Evolutionary conservation across 257 asterid genomes (phyloP).

Genomic region (Echium plantagineum): DNA sequence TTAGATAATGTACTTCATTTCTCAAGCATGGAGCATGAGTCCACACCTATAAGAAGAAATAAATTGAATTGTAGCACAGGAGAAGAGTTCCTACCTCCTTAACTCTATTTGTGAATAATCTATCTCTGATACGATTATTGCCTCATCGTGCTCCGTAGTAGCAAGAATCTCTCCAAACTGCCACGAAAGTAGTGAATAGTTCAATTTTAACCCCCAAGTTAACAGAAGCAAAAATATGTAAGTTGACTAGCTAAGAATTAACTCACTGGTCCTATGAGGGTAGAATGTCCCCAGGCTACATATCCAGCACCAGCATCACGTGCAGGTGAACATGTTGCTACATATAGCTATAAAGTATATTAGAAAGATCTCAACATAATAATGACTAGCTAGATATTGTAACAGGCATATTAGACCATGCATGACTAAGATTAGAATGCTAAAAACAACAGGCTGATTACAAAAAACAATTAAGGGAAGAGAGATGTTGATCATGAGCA

Average conservation of each 20-base stretch:
- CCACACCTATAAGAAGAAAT: background rate
- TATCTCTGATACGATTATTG: constrained; percentile 59
- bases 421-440: too few relatives aligned
- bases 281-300: constrained; percentile 95
- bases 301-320: constrained; percentile 74
- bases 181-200: background rate
- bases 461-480: too few relatives aligned
- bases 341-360: constrained; percentile 45
- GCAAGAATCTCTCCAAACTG: constrained; percentile 91
- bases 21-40: background rate
- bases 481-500: too few relatives aligned
- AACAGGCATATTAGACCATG: too few relatives aligned
- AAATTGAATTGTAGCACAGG: background rate
- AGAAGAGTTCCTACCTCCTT: constrained; percentile 46
- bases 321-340: constrained; percentile 97
- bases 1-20: background rate
- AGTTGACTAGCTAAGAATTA: too few relatives aligned
- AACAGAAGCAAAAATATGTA: background rate
- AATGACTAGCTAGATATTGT: background rate
- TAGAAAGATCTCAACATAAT: constrained; percentile 1
- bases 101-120: constrained; percentile 68
- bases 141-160: constrained; percentile 79
- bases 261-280: constrained; percentile 95
- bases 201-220: background rate
- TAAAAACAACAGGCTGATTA: too few relatives aligned